Base-by-base conservation (phyloP, 352 stramenopile genomes). In the Peronospora tabacina region DNA sequence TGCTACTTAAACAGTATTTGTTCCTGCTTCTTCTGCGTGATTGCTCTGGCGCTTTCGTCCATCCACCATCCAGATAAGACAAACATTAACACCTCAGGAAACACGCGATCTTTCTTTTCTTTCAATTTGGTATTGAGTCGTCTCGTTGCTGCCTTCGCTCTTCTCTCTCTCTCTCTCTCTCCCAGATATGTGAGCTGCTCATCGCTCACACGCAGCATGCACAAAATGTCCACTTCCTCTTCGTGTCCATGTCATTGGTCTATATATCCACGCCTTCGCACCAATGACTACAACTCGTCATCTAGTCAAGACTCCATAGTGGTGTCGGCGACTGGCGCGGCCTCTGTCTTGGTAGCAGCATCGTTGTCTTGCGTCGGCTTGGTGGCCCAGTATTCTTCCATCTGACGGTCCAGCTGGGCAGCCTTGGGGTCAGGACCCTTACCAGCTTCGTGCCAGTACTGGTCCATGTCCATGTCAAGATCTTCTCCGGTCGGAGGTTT, bases 321-420 rank as follows among this genome's bases (percentile, higher is more conserved):
- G n/a, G 63, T 29, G 49, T 69, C 62, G 7, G 42, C 29, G n/a
- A 52, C 29, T 16, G 52, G 17, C 6, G 66, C 58, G n/a, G 40
- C 43, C 30, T 59, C 47, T 16, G 52, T 47, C 40, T 58, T 66
- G 13, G 33, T n/a, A 42, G 47, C 43, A 5, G 26, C 28, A 7
- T 41, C 24, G 32, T 64, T 61, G 12, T 68, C 67, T 36, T 60
- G 48, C 36, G 79, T 64, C 17, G 79, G 82, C 63, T 95, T 94
- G 37, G 66, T 70, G 15, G 81, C 83, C 85, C 85, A 95, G 68
- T 95, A 95, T 33, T 85, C 63, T 29, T 95, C 85, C 75, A 95
- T 88, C 48, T 93, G 78, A 29, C 81, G 79, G 51, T 95, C 84
- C 36, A 95, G 60, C 32, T 81, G 66, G 20, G 57, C 72, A 12